Percentiles rank a stretch among this genome's conserved stretches.
Evolutionary conservation across 768 basidiomycete species (phyloP).

Genomic region (Mycena galopus): DNA sequence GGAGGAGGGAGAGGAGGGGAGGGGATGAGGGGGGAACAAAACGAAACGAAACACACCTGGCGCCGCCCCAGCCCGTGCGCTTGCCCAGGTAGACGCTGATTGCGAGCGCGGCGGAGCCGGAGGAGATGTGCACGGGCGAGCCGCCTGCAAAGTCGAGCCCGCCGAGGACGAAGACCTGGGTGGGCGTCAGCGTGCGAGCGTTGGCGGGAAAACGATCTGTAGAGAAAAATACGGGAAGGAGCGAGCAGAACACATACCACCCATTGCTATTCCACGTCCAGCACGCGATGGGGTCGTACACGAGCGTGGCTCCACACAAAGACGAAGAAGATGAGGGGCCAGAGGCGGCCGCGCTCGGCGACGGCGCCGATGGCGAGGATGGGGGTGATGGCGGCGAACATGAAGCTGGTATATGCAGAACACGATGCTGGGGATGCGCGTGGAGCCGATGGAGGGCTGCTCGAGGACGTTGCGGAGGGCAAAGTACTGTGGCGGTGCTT

Average conservation of each 20-base stretch:
- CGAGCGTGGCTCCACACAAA: constrained; percentile 89
- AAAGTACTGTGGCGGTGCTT: constrained; percentile 68
- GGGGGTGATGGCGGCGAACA: constrained; percentile 93
- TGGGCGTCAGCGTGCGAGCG: too few species aligned
- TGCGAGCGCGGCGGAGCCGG: constrained; percentile 74
- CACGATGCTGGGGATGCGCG: constrained; percentile 77
- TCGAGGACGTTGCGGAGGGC: constrained; percentile 83
- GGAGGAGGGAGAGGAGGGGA: too few species aligned
- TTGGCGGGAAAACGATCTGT: too few species aligned
- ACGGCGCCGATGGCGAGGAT: constrained; percentile 94
- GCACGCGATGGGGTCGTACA: constrained; percentile 95
- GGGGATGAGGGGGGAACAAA: too few species aligned
- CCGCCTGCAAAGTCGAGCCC: constrained; percentile 78
- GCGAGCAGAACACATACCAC: constrained; percentile 43
- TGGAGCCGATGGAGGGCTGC: constrained; percentile 79
- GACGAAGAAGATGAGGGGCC: constrained; percentile 90
- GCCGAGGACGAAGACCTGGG: constrained; percentile 65
- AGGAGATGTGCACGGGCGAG: constrained; percentile 78
- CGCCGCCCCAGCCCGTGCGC: constrained; percentile 75
- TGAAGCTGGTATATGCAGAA: constrained; percentile 90
- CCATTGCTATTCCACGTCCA: constrained; percentile 94
- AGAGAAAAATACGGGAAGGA: background rate
- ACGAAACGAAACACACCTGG: constrained; percentile 40
- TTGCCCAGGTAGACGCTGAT: constrained; percentile 75
- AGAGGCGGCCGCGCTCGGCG: constrained; percentile 88